phyloP scores from a whole-genome alignment of 257 asterid genomes.

The Solanum clarkiae region DNA sequence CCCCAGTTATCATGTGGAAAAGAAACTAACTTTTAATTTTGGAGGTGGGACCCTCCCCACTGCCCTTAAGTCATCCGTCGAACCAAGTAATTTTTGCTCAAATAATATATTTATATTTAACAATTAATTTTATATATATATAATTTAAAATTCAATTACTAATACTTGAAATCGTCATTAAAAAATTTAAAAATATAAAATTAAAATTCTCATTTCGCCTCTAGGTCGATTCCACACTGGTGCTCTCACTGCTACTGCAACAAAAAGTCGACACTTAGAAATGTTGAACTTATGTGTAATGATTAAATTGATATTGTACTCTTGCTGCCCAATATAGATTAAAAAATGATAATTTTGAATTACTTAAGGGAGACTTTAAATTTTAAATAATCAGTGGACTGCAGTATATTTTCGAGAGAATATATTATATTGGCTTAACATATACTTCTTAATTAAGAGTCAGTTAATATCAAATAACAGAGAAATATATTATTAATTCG shows the following conservation, averaged over 20 bases:
- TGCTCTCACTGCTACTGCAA: neutral
- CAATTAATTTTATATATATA: neutral
- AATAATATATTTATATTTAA: too few relatives aligned
- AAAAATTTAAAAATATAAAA: neutral
- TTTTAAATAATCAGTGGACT: neutral
- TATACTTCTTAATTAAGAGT: too few relatives aligned
- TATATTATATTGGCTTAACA: too few relatives aligned
- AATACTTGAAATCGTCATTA: fast-evolving
- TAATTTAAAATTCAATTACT: neutral
- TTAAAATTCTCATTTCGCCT: too few relatives aligned
- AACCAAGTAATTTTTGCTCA: neutral
- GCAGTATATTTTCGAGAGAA: neutral
- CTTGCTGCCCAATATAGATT: neutral
- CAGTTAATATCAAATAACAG: too few relatives aligned
- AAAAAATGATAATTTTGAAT: neutral
- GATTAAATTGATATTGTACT: neutral
- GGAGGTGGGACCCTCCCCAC: neutral
- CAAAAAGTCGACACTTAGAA: neutral
- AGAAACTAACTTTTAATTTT: neutral
- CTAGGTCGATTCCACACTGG: neutral
- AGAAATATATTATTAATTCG: too few relatives aligned
- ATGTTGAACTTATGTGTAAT: neutral
- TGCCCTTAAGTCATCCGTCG: neutral
- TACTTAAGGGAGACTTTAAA: neutral
- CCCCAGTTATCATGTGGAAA: constrained; percentile 1